Percentiles rank a stretch among this genome's conserved stretches.
Conservation (phyloP, 495 filamentous ascomycete species). For the Jackrogersella multiformis region DNA sequence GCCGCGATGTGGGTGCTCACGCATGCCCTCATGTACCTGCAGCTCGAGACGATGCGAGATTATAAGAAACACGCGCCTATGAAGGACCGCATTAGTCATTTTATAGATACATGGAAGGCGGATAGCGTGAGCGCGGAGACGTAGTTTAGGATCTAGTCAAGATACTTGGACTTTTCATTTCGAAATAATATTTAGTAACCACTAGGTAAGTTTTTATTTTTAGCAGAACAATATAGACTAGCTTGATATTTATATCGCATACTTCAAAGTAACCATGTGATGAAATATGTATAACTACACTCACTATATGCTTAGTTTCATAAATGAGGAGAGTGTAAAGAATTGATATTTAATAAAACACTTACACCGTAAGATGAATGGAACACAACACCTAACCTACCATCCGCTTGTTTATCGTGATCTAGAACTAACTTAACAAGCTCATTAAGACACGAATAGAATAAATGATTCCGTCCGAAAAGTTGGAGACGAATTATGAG, state of each 20-base stretch:
- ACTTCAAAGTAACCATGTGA: neutral
- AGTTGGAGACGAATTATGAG: neutral
- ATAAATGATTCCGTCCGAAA: neutral
- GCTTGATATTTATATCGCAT: neutral
- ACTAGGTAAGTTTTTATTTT: neutral
- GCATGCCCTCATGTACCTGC: conserved; percentile 42
- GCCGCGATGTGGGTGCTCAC: conserved; percentile 36
- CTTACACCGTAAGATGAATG: too few species aligned
- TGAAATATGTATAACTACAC: too few species aligned
- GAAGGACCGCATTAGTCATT: conserved; percentile 20
- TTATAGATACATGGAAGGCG: conserved; percentile 15
- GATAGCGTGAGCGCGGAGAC: neutral
- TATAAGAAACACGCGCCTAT: conserved; percentile 17
- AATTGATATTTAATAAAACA: too few species aligned
- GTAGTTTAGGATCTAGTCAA: neutral
- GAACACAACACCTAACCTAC: too few species aligned
- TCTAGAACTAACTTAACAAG: too few species aligned
- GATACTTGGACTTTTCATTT: neutral
- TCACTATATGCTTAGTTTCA: too few species aligned
- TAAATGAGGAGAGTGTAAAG: too few species aligned
- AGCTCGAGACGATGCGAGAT: conserved; percentile 39
- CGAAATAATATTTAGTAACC: neutral
- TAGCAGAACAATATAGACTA: neutral
- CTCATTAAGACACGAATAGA: neutral
- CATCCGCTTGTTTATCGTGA: too few species aligned